Evolutionary conservation across 2,329 filamentous ascomycete species (phyloP), one percentile per base, ranked within the genome.

Genomic region (Ceratocystis eucalypticola): DNA sequence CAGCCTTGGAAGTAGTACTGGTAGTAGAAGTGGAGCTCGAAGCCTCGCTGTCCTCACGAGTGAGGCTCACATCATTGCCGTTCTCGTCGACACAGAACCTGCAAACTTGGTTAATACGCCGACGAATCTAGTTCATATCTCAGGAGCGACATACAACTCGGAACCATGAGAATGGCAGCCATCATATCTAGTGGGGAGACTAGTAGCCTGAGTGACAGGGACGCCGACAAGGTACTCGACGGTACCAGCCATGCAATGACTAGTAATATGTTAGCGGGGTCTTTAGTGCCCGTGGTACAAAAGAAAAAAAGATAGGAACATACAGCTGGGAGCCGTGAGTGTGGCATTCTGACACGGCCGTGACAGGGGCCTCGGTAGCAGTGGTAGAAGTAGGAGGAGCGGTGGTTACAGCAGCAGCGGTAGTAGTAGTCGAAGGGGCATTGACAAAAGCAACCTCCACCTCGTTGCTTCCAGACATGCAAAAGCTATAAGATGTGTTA

Each of bases 51-150:
- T 22, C 53, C 44, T 67, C 59, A 12, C 65, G 6, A 4, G 30
- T 57, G 15, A 88, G 75, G 64, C 82, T 70, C n/a, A 88, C 82
- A 63, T 89, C 85, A 28, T 81, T 77, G 20, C 85, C 85, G 48
- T 80, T 75, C 1, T 80, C 76, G 28, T 77, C 81, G n/a, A 87
- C 72, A 69, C 86, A 89, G 74, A 78, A 88, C 67, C 85, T 88
- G 15, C 48, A 62, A n/a, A 68, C 17, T 45, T 22, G 62, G 20
- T 57, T 37, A 59, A 30, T 22, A 57, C 25, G 4, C 33, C 5
- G 4, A 3, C 5, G 0, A 17, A n/a, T 1, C 8, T 59, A n/a
- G 28, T 20, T 30, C 2, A 17, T 25, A 12, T 15, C n/a, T 17
- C 8, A 59, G 6, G 33, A 17, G 12, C 15, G 6, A 57, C 80